Percentiles rank a stretch among this genome's conserved stretches.
Conservation (phyloP, 768 basidiomycete genomes). For the Mycena belliarum region DNA sequence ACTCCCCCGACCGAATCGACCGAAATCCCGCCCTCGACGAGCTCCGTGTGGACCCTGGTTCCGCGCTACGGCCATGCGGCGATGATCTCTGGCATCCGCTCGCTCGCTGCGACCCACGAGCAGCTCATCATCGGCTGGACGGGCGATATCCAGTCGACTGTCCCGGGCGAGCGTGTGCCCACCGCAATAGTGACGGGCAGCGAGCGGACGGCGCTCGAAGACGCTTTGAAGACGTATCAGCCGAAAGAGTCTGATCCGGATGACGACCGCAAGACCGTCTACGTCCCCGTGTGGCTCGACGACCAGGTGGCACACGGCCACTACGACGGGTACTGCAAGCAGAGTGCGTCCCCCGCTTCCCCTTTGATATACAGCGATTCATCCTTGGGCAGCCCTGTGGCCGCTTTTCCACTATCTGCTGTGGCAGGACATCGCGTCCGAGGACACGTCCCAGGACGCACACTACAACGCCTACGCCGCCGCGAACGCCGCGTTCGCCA, state of each 20-base stretch:
- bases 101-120: conserved; percentile 80
- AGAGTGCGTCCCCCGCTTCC: conserved; percentile 59
- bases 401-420: conserved; percentile 97
- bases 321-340: conserved; percentile 98
- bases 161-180: conserved; percentile 46
- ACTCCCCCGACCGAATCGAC: conserved; percentile 29
- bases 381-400: conserved; percentile 72
- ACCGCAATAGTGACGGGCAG: conserved; percentile 52
- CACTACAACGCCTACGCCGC: conserved; percentile 80
- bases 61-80: conserved; percentile 90
- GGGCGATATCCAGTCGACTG: conserved; percentile 73
- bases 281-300: conserved; percentile 90
- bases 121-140: conserved; percentile 95
- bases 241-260: conserved; percentile 59
- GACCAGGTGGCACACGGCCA: conserved; percentile 89
- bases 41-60: conserved; percentile 67
- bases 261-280: conserved; percentile 62
- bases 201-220: conserved; percentile 67
- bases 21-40: not conserved
- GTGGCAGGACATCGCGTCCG: conserved; percentile 94
- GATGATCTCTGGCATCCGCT: conserved; percentile 91
- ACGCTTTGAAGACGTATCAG: conserved; percentile 61
- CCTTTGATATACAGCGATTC: not conserved
- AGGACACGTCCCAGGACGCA: conserved; percentile 82
- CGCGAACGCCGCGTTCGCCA: conserved; percentile 80